phyloP scores from a whole-genome alignment of 805 yeast genomes.

The Alloascoidea hylecoeti region DNA sequence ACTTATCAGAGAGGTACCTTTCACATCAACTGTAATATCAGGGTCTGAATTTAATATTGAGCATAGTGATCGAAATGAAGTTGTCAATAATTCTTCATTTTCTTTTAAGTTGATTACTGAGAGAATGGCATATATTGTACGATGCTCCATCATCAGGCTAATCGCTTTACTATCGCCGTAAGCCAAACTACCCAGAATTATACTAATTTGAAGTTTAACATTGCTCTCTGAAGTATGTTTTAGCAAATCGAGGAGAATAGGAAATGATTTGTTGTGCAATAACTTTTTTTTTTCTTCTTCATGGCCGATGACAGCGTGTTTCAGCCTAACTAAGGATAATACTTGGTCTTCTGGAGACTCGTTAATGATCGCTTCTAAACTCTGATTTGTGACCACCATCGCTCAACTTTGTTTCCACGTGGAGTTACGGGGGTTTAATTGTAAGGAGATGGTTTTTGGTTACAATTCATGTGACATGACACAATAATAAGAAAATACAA shows the following conservation, averaged over 20 bases:
- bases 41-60: not conserved
- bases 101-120: not conserved
- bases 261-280: conserved; percentile 10
- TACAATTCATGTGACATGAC: too few relatives aligned
- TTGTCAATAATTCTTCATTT: not conserved
- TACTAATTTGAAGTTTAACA: conserved; percentile 12
- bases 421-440: too few relatives aligned
- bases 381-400: not conserved
- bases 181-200: conserved; percentile 17
- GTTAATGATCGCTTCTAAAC: not conserved
- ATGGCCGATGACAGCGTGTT: conserved; percentile 18
- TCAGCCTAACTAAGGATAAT: conserved; percentile 11
- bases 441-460: too few relatives aligned
- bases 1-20: not conserved
- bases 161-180: conserved; percentile 8
- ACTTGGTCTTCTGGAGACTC: conserved; percentile 6
- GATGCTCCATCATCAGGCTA: not conserved
- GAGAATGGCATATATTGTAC: not conserved
- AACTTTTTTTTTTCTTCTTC: conserved; percentile 14
- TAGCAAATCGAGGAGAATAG: conserved; percentile 12
- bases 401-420: too few relatives aligned
- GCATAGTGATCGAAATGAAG: conserved; percentile 1
- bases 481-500: too few relatives aligned
- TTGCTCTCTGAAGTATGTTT: conserved; percentile 5
- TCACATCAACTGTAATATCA: not conserved